These are phyloP conservation scores for Lactarius evosmus DNA, from an alignment of 768 basidiomycete species.

Conservation along the genomic window DNA sequence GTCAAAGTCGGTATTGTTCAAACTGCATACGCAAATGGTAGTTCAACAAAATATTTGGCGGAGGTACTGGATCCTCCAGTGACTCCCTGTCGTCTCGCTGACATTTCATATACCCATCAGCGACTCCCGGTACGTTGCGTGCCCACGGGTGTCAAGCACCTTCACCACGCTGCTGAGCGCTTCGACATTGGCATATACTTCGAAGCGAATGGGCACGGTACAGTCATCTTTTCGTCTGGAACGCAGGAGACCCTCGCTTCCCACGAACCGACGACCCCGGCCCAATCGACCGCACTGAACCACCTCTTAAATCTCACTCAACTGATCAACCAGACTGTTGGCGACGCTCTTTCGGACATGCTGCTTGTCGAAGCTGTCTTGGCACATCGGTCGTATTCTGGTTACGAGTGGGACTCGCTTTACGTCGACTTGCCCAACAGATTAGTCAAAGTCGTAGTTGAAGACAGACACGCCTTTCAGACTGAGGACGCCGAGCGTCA, in stretches of 20 bases:
- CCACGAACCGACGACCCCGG: slow-evolving; percentile 74
- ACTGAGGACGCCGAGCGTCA: slow-evolving; percentile 93
- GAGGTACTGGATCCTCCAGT: slow-evolving; percentile 47
- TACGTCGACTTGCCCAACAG: slow-evolving; percentile 95
- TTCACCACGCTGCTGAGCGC: slow-evolving; percentile 94
- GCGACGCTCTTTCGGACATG: slow-evolving; percentile 95
- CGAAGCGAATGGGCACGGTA: slow-evolving; percentile 98
- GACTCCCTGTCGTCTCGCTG: not conserved
- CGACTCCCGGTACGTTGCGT: slow-evolving; percentile 93
- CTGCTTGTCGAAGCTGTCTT: slow-evolving; percentile 92
- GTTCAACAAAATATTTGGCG: slow-evolving; percentile 87
- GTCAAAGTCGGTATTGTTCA: slow-evolving; percentile 94
- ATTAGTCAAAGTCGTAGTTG: slow-evolving; percentile 88
- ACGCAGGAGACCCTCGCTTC: slow-evolving; percentile 59
- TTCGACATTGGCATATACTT: slow-evolving; percentile 98
- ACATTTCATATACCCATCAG: slow-evolving; percentile 39
- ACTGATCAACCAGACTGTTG: slow-evolving; percentile 96
- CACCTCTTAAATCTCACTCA: slow-evolving; percentile 75
- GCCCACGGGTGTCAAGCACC: slow-evolving; percentile 94
- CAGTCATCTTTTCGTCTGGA: slow-evolving; percentile 84
- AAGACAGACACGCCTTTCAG: slow-evolving; percentile 76
- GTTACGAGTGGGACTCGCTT: slow-evolving; percentile 84
- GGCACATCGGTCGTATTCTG: slow-evolving; percentile 81
- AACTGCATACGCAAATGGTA: slow-evolving; percentile 98
- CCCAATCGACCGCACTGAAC: slow-evolving; percentile 74